These are phyloP conservation scores for Fusarium sp. DNA, from an alignment of 2,329 filamentous ascomycete species.

Conservation along the genomic window DNA sequence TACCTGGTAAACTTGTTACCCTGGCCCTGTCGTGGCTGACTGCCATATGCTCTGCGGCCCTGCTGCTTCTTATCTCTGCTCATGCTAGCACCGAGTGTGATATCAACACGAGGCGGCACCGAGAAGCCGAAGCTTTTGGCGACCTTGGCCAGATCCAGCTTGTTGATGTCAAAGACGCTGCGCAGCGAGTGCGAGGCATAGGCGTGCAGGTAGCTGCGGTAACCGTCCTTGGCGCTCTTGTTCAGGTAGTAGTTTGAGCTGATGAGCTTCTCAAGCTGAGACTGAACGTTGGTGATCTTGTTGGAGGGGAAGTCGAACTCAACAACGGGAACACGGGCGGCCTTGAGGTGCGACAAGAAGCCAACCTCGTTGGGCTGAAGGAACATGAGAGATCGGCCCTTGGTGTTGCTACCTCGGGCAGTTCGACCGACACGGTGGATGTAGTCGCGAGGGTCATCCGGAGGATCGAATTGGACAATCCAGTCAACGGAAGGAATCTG, in stretches of 20 bases:
- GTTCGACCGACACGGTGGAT: conserved; percentile 97
- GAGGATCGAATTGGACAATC: conserved; percentile 96
- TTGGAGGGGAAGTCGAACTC: conserved; percentile 95
- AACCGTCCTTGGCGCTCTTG: conserved; percentile 82
- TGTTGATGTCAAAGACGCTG: conserved; percentile 80
- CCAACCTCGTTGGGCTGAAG: conserved; percentile 91
- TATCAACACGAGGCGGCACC: conserved; percentile 83
- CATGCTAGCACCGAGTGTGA: conserved; percentile 84
- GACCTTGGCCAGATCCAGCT: conserved; percentile 84
- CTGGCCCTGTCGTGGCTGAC: conserved; percentile 73
- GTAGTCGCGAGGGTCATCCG: conserved; percentile 90
- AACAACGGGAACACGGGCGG: conserved; percentile 89
- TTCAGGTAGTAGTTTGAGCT: conserved; percentile 97
- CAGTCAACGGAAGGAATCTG: conserved; percentile 93
- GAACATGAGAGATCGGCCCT: conserved; percentile 92
- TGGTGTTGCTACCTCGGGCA: conserved; percentile 83
- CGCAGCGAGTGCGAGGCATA: conserved; percentile 79
- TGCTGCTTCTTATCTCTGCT: conserved; percentile 73
- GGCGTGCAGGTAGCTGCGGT: conserved; percentile 91
- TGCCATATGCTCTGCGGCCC: conserved; percentile 77
- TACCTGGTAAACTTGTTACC: conserved; percentile 42
- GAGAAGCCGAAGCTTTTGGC: conserved; percentile 86
- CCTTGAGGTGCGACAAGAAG: conserved; percentile 91
- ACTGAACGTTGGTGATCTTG: conserved; percentile 91
- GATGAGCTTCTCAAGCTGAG: conserved; percentile 94